phyloP scores from a whole-genome alignment of 352 stramenopile genomes.

The Phytophthora quininea region DNA sequence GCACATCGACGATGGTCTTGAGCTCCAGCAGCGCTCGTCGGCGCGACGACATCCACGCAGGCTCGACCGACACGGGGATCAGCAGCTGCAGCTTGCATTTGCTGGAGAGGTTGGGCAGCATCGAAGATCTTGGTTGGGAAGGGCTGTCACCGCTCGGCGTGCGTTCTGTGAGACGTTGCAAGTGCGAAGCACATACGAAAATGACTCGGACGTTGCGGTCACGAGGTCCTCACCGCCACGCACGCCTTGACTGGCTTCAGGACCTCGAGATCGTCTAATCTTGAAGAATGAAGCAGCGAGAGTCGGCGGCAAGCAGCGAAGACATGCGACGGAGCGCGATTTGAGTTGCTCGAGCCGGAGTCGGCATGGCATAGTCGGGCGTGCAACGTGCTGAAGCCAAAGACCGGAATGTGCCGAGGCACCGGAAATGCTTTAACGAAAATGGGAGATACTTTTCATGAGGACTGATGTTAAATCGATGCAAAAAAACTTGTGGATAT shows the following conservation, averaged over 20 bases:
- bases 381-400: not conserved
- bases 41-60: slow-evolving; percentile 26
- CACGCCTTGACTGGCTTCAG: slow-evolving; percentile 13
- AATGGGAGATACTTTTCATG: not conserved
- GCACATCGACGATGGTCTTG: slow-evolving; percentile 34
- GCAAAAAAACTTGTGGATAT: not conserved
- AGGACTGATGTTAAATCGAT: not conserved
- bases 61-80: slow-evolving; percentile 36
- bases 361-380: not conserved
- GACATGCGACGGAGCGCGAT: slow-evolving; percentile 1
- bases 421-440: not conserved
- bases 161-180: slow-evolving; percentile 14
- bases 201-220: slow-evolving; percentile 2
- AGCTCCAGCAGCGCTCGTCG: slow-evolving; percentile 27
- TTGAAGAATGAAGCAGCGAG: slow-evolving; percentile 17
- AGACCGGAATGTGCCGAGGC: not conserved
- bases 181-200: slow-evolving; percentile 29
- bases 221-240: not conserved
- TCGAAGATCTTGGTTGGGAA: slow-evolving; percentile 13
- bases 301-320: slow-evolving; percentile 6
- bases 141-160: slow-evolving; percentile 22
- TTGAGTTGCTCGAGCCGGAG: not conserved
- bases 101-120: slow-evolving; percentile 36
- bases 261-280: slow-evolving; percentile 23
- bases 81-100: slow-evolving; percentile 32